Percentiles rank a stretch among this genome's conserved stretches.
phyloP scores from a whole-genome alignment of 2,329 filamentous ascomycete species.

The Epichloe bromicola region DNA sequence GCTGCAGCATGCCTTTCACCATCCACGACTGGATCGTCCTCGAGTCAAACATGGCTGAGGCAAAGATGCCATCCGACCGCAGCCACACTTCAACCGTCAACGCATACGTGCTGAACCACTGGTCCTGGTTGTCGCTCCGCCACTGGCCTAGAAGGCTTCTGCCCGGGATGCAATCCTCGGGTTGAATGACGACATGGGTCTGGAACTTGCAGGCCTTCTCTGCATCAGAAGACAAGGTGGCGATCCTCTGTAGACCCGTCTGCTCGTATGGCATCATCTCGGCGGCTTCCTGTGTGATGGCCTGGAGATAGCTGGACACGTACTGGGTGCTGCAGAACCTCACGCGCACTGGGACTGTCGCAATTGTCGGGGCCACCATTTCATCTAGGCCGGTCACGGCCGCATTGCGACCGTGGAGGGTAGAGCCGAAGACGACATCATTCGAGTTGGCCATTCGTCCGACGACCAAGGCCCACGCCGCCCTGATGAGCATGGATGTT shows the following conservation, averaged over 20 bases:
- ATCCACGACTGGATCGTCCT: neutral
- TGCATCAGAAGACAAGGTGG: constrained; percentile 6
- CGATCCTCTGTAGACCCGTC: constrained; percentile 11
- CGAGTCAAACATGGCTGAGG: neutral
- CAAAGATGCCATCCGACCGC: neutral
- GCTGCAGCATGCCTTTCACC: neutral
- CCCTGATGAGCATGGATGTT: constrained; percentile 10
- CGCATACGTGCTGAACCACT: neutral
- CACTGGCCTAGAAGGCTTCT: neutral
- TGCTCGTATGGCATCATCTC: constrained; percentile 11
- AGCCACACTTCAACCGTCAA: neutral
- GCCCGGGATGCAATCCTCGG: neutral
- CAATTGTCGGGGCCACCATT: constrained; percentile 20
- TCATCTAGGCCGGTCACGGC: constrained; percentile 9
- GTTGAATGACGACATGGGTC: constrained; percentile 17
- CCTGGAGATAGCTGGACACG: constrained; percentile 4
- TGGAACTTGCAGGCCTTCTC: constrained; percentile 14
- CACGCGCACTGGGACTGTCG: constrained; percentile 28
- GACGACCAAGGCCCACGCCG: constrained; percentile 38
- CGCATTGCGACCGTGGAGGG: constrained; percentile 24
- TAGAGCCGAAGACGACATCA: constrained; percentile 30
- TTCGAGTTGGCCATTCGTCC: constrained; percentile 29
- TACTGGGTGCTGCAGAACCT: constrained; percentile 15
- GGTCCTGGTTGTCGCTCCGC: neutral
- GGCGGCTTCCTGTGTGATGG: constrained; percentile 7